Percentiles rank a stretch among this genome's conserved stretches.
Conservation (phyloP, 768 basidiomycete species). For the Tulasnella calospora region DNA sequence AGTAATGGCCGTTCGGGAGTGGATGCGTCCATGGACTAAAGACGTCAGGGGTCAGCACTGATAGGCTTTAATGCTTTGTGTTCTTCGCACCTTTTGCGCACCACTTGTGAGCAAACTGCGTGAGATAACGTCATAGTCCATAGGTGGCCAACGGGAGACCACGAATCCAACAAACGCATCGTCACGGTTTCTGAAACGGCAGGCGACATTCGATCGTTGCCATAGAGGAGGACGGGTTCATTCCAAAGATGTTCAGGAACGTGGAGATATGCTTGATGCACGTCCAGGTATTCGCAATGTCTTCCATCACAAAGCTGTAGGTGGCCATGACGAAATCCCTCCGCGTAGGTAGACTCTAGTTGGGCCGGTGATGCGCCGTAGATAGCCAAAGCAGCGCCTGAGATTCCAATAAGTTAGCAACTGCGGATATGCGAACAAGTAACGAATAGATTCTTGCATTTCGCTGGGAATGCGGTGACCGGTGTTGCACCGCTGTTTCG, state of each 20-base stretch:
- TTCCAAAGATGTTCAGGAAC: background rate
- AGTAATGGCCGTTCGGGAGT: background rate
- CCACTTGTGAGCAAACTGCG: background rate
- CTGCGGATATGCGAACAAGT: background rate
- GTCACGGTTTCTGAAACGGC: background rate
- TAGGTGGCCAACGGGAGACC: background rate
- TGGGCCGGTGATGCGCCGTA: background rate
- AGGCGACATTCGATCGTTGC: background rate
- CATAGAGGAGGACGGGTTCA: background rate
- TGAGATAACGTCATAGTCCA: background rate
- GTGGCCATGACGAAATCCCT: background rate
- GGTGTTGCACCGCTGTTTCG: background rate
- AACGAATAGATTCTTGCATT: background rate
- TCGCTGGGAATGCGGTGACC: background rate
- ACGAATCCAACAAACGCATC: background rate
- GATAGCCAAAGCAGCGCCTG: background rate
- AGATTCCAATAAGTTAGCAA: background rate
- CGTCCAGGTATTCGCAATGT: background rate
- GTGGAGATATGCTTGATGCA: slow-evolving; percentile 1
- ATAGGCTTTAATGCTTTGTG: no score
- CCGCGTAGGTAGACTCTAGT: background rate
- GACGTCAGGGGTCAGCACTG: background rate
- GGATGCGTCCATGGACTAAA: background rate
- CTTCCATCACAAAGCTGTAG: background rate
- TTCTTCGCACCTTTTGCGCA: background rate